These are phyloP conservation scores for Parmales sp. DNA, from an alignment of 108 stramenopile genomes.

Conservation along the genomic window DNA sequence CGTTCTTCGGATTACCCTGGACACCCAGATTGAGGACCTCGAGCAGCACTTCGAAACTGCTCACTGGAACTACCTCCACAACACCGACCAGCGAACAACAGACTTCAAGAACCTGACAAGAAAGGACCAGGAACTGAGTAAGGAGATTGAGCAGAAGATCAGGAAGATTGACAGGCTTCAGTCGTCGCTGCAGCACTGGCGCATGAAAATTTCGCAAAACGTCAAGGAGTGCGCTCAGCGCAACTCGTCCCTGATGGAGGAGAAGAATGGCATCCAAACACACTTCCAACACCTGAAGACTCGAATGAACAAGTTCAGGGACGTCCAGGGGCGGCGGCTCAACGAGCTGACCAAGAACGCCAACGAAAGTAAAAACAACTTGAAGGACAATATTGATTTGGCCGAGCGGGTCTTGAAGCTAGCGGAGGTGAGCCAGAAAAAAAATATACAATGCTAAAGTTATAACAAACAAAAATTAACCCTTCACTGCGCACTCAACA, in stretches of 20 bases:
- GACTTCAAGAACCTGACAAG: constrained; percentile 47
- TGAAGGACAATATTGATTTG: constrained; percentile 17
- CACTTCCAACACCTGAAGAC: constrained; percentile 50
- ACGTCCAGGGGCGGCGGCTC: constrained; percentile 22
- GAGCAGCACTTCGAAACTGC: constrained; percentile 47
- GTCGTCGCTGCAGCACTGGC: constrained; percentile 33
- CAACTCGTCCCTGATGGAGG: constrained; percentile 33
- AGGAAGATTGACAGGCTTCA: constrained; percentile 41
- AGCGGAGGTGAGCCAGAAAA: neutral
- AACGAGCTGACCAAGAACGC: constrained; percentile 39
- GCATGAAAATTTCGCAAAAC: constrained; percentile 45
- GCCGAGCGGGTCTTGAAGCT: constrained; percentile 42
- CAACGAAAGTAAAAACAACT: constrained; percentile 16
- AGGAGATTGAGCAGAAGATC: constrained; percentile 38
- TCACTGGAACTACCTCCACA: constrained; percentile 40
- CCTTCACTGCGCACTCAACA: neutral
- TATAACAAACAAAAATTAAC: neutral
- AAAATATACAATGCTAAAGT: neutral
- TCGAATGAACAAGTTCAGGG: constrained; percentile 37
- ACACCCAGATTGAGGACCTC: constrained; percentile 47
- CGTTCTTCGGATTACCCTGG: constrained; percentile 38
- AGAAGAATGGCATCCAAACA: constrained; percentile 36
- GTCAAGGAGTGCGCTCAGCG: constrained; percentile 35
- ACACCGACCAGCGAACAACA: constrained; percentile 45
- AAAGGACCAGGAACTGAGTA: constrained; percentile 36